These are phyloP conservation scores for Sugiyamaella xylanicola DNA, from an alignment of 1,139 yeast genomes.

Conservation along the genomic window DNA sequence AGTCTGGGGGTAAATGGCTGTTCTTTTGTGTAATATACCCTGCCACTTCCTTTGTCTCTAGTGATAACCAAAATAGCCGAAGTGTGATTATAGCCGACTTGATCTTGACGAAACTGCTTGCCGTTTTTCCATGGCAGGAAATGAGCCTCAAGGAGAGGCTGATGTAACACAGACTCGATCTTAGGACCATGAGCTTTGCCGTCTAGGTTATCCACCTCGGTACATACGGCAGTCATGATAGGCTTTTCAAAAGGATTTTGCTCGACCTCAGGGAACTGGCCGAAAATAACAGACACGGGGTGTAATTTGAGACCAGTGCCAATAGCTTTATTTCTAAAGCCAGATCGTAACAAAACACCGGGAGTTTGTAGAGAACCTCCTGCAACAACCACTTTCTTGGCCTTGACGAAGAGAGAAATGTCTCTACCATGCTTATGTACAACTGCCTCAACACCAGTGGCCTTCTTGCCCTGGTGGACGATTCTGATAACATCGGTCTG, in stretches of 20 bases:
- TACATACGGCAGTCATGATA: slow-evolving; percentile 56
- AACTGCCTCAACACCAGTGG: slow-evolving; percentile 48
- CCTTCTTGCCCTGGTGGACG: slow-evolving; percentile 49
- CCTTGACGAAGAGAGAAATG: slow-evolving; percentile 47
- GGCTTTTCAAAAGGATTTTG: slow-evolving; percentile 47
- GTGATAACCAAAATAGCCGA: slow-evolving; percentile 52
- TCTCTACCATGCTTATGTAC: slow-evolving; percentile 35
- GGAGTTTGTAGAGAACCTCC: slow-evolving; percentile 61
- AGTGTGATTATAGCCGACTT: slow-evolving; percentile 48
- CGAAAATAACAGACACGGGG: slow-evolving; percentile 51
- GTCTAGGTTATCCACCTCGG: slow-evolving; percentile 55
- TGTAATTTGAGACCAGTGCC: slow-evolving; percentile 59
- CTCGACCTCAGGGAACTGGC: slow-evolving; percentile 47
- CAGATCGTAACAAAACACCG: slow-evolving; percentile 52
- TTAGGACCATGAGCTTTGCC: slow-evolving; percentile 61
- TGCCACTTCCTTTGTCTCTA: slow-evolving; percentile 48
- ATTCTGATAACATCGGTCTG: slow-evolving; percentile 50
- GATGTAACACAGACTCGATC: slow-evolving; percentile 55
- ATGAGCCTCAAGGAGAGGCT: slow-evolving; percentile 48
- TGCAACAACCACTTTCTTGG: slow-evolving; percentile 51
- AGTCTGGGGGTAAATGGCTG: slow-evolving; percentile 47
- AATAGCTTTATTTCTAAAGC: slow-evolving; percentile 56
- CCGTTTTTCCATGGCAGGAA: slow-evolving; percentile 53
- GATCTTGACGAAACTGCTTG: slow-evolving; percentile 43
- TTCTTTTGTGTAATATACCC: slow-evolving; percentile 44